A percentile compares a stretch with the other conserved stretches of the same genome.
phyloP scores from a whole-genome alignment of 2,329 filamentous ascomycete species.

The Pseudonectria foliicola region DNA sequence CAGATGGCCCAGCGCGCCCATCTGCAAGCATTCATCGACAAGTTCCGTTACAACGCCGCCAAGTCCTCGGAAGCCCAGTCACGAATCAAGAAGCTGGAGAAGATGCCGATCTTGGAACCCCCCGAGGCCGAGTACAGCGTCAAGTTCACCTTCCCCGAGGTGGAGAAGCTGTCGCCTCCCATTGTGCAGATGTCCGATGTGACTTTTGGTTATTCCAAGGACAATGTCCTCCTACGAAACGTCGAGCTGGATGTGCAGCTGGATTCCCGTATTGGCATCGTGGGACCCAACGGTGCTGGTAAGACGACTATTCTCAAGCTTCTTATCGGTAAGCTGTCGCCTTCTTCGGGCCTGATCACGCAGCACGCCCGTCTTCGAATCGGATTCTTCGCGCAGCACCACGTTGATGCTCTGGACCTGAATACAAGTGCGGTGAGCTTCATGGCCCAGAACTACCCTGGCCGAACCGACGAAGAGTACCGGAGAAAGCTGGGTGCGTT shows the following conservation, averaged over 20 bases:
- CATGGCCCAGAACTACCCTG: conserved; percentile 89
- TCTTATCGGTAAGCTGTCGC: conserved; percentile 77
- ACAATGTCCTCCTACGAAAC: conserved; percentile 72
- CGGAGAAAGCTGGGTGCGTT: conserved; percentile 88
- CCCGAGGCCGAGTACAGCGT: conserved; percentile 94
- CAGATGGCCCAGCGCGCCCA: conserved; percentile 93
- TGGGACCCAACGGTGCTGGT: conserved; percentile 97
- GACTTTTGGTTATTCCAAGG: conserved; percentile 76
- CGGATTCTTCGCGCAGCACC: conserved; percentile 97
- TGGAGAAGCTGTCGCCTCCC: conserved; percentile 93
- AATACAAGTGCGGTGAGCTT: conserved; percentile 86
- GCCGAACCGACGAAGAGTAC: conserved; percentile 93
- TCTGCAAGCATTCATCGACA: conserved; percentile 97
- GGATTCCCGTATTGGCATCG: conserved; percentile 95
- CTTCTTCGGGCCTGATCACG: conserved; percentile 75
- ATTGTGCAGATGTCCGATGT: conserved; percentile 97
- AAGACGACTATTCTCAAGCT: conserved; percentile 98
- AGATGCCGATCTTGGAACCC: conserved; percentile 84
- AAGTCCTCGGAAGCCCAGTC: conserved; percentile 98
- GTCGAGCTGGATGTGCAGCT: conserved; percentile 96
- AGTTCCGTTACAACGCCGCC: conserved; percentile 98
- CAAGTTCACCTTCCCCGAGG: conserved; percentile 94
- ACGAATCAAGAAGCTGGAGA: conserved; percentile 97
- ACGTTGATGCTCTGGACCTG: conserved; percentile 92
- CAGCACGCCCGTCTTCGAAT: conserved; percentile 82